A percentile compares a stretch with the other conserved stretches of the same genome.
Conservation (phyloP, 257 asterid genomes). For the Capsicum chinense region DNA sequence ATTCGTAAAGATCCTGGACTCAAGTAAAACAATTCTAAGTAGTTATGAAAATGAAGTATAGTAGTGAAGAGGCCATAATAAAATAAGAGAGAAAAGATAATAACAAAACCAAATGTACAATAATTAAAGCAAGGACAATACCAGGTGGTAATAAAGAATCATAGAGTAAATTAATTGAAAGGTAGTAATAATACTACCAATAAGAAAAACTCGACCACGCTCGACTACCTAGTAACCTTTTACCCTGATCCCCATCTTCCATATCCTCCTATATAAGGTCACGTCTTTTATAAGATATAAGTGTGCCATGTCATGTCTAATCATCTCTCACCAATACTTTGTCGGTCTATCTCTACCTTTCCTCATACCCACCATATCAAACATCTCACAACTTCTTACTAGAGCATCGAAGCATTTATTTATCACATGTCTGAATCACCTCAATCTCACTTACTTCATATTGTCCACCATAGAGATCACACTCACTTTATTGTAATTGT, state of each 20-base stretch:
- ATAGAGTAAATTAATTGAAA: neutral
- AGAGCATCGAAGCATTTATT: neutral
- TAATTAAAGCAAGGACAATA: neutral
- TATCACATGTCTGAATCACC: neutral
- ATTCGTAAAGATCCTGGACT: too few species aligned
- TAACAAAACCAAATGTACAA: too few species aligned
- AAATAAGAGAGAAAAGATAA: neutral
- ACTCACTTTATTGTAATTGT: neutral
- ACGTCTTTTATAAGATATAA: neutral
- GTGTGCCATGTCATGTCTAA: neutral
- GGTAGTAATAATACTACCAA: neutral
- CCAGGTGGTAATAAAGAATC: neutral
- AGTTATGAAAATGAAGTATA: neutral
- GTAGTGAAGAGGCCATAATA: neutral
- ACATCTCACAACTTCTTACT: neutral
- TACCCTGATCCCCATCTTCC: neutral
- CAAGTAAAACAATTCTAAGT: neutral
- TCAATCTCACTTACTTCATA: neutral
- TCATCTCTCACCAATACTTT: neutral
- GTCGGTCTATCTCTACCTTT: neutral
- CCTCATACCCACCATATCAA: neutral
- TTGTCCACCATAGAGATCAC: neutral
- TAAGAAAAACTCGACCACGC: neutral
- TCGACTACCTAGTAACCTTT: neutral
- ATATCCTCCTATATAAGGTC: neutral